Percentiles rank a stretch among this genome's conserved stretches.
These are phyloP conservation scores for Rhizopus stolonifer DNA, from an alignment of 371 early-diverging fungal species.

Conservation along the genomic window DNA sequence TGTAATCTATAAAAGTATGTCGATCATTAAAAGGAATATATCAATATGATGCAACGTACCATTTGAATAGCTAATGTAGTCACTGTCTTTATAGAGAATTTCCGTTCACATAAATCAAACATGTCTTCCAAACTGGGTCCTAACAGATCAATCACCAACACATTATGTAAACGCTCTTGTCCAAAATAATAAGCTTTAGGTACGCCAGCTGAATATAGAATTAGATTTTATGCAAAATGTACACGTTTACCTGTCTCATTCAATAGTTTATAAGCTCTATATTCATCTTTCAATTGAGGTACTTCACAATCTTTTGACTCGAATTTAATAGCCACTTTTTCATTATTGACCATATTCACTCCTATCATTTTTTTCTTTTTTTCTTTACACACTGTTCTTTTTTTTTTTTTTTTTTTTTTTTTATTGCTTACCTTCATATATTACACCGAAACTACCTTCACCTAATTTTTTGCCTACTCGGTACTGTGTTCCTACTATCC, in stretches of 20 bases:
- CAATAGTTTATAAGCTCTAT: constrained; percentile 85
- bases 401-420: too few species aligned
- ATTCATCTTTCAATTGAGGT: constrained; percentile 91
- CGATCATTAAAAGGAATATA: too few species aligned
- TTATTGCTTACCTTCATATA: too few species aligned
- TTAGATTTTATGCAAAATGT: background rate
- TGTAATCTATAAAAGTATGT: too few species aligned
- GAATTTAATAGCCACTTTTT: constrained; percentile 94
- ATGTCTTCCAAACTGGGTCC: constrained; percentile 94
- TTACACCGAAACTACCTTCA: too few species aligned
- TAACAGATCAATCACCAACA: constrained; percentile 92
- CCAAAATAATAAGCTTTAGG: constrained; percentile 90
- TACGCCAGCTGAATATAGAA: constrained; percentile 63
- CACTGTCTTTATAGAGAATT: constrained; percentile 88
- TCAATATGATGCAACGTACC: too few species aligned
- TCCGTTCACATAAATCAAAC: constrained; percentile 89
- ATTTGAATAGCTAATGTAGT: constrained; percentile 94
- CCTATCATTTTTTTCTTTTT: too few species aligned
- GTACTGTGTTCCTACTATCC: too few species aligned
- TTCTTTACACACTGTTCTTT: too few species aligned
- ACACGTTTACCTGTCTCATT: constrained; percentile 58
- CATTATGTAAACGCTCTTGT: constrained; percentile 85
- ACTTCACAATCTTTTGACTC: constrained; percentile 92
- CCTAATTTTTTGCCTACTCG: too few species aligned
- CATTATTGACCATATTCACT: too few species aligned